Evolutionary conservation across 2,329 filamentous ascomycete genomes (phyloP), one percentile per base, ranked within the genome.

Genomic region (Ambrosiella xylebori): DNA sequence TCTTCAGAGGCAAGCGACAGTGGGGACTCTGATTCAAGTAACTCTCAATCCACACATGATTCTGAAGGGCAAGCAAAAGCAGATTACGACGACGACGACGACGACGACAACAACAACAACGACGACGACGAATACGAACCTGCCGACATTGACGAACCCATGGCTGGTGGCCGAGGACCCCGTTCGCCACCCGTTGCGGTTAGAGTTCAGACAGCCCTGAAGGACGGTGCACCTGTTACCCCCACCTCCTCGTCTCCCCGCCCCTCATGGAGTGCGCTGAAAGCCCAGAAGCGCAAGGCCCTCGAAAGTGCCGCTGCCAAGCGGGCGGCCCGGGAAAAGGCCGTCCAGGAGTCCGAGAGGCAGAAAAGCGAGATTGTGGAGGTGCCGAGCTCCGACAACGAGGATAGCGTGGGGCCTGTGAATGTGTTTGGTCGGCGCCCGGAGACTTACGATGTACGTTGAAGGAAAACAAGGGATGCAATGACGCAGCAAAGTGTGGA

Each of bases 71-170:
- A 15, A 15, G 19, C 9, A 13, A 15, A 51, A 15, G 47, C 19
- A 3, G 47, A 52, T 8, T 37, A 44, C 13, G 9, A 39, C 12
- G 41, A 55, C 53, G 41, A 55, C 53, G 40, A 47, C 12, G 27
- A 27, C n/a, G 54, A 19, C 9, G 37, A 36, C n/a, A 36, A 39
- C 37, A 35, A 15, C 47, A 7, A 7, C 17, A 19, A 51, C 47
- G 47, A 51, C 7, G 47, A 57, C 5, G 47, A 44, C 13, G 9
- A 39, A 36, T 55, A 55, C 53, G 53, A 55, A 27, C 53, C 53
- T 5, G 38, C 38, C 11, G 53, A 41, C n/a, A 15, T 55, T n/a
- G 47, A 51, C 15, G 19, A 51, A 51, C 15, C 15, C 8, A 51
- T 51, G 39, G 6, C 39, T n/a, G 15, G 40, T 12, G 5, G 9